A percentile compares a stretch with the other conserved stretches of the same genome.
phyloP scores from a whole-genome alignment of 2,329 filamentous ascomycete genomes.

The Rugonectria rugulosa region DNA sequence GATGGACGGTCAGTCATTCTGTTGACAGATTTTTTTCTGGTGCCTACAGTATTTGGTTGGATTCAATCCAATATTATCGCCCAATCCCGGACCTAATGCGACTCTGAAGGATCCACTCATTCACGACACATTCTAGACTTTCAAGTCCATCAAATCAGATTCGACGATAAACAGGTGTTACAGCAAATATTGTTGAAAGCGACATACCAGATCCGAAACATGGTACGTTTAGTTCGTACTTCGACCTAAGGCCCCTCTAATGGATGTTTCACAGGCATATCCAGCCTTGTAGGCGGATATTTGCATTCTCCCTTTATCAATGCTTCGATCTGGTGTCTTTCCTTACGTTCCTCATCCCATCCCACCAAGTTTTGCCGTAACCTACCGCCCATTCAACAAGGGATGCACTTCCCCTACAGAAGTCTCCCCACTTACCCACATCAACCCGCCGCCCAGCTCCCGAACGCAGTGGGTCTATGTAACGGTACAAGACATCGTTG shows the following conservation, averaged over 20 bases:
- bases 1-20: neutral
- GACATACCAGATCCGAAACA: too few relatives aligned
- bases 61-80: constrained; percentile 6
- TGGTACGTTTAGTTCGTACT: too few relatives aligned
- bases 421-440: constrained; percentile 33
- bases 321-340: constrained; percentile 1
- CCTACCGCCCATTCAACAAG: constrained; percentile 33
- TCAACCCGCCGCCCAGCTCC: constrained; percentile 37
- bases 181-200: neutral
- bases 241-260: neutral
- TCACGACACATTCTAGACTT: constrained; percentile 17
- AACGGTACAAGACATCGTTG: constrained; percentile 28
- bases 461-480: constrained; percentile 32
- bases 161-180: neutral
- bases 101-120: constrained; percentile 9
- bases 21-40: constrained; percentile 7
- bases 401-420: constrained; percentile 32
- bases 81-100: constrained; percentile 15
- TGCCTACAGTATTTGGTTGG: neutral
- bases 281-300: too few relatives aligned
- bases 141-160: neutral
- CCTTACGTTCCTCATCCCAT: constrained; percentile 11
- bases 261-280: neutral
- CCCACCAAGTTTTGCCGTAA: constrained; percentile 29
- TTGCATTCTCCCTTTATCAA: neutral